A percentile compares a stretch with the other conserved stretches of the same genome.
Evolutionary conservation across 202 grass and related monocot species (phyloP).

Genomic region (Panicum virgatum): DNA sequence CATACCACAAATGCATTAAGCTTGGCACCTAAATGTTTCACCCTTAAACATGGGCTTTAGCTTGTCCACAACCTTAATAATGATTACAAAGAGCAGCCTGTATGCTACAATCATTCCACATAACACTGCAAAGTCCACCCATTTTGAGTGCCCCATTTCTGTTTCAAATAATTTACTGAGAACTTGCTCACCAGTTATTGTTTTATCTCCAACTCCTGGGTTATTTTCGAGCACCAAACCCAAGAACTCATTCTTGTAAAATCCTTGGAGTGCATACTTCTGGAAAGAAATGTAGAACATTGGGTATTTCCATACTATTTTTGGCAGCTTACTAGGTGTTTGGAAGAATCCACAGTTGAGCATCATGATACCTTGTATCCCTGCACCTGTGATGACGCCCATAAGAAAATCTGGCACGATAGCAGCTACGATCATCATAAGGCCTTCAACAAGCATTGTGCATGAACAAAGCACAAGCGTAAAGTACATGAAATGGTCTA

Average conservation of each 20-base stretch:
- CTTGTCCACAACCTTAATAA: slow-evolving; percentile 17
- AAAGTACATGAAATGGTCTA: slow-evolving; percentile 36
- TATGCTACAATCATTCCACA: slow-evolving; percentile 45
- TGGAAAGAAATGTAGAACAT: slow-evolving; percentile 45
- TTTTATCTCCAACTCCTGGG: background rate
- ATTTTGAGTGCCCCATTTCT: slow-evolving; percentile 47
- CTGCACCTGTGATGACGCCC: slow-evolving; percentile 51
- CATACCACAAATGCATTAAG: too few relatives aligned
- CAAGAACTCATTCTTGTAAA: slow-evolving; percentile 47
- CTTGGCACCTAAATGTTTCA: background rate
- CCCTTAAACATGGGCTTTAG: slow-evolving; percentile 24
- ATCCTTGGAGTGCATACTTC: slow-evolving; percentile 36
- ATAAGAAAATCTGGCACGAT: slow-evolving; percentile 49
- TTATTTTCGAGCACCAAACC: slow-evolving; percentile 26
- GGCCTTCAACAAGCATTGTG: slow-evolving; percentile 41
- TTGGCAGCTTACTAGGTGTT: slow-evolving; percentile 34
- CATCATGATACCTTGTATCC: slow-evolving; percentile 48
- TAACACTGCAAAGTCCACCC: slow-evolving; percentile 47
- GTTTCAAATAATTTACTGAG: slow-evolving; percentile 27
- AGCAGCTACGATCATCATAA: too few relatives aligned
- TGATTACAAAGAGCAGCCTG: slow-evolving; percentile 34
- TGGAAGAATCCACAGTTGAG: slow-evolving; percentile 50
- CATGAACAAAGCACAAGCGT: slow-evolving; percentile 25
- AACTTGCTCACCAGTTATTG: slow-evolving; percentile 32
- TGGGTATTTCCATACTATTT: slow-evolving; percentile 50